phyloP scores from a whole-genome alignment of 768 basidiomycete species.

The Amanita pallidorosea region DNA sequence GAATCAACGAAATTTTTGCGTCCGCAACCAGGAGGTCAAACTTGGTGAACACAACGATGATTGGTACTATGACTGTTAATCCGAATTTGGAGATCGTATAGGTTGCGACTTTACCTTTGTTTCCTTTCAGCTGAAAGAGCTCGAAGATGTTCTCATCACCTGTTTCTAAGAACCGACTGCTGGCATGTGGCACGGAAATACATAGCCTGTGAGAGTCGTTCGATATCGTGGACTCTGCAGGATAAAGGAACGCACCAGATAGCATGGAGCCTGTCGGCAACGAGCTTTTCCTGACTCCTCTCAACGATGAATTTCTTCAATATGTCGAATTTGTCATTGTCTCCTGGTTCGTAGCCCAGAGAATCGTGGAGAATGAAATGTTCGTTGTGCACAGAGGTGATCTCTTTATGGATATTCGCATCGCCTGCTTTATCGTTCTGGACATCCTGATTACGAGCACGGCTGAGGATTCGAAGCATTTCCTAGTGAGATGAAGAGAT shows the following conservation, averaged over 20 bases:
- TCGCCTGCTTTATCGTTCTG: constrained; percentile 7
- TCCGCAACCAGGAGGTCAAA: not conserved
- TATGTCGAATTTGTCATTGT: constrained; percentile 10
- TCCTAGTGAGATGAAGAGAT: too few relatives aligned
- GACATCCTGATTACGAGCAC: too few relatives aligned
- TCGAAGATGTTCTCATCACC: constrained; percentile 16
- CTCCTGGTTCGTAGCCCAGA: constrained; percentile 9
- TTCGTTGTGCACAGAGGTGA: too few relatives aligned
- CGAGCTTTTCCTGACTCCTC: not conserved
- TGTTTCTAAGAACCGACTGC: constrained; percentile 10
- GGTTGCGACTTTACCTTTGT: not conserved
- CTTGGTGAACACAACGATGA: not conserved
- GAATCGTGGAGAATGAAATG: too few relatives aligned
- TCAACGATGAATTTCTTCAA: constrained; percentile 15
- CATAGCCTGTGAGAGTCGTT: constrained; percentile 13
- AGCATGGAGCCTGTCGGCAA: constrained; percentile 14
- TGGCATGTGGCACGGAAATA: constrained; percentile 11
- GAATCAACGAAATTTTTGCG: too few relatives aligned
- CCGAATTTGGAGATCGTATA: not conserved
- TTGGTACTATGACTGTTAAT: not conserved
- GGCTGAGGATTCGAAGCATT: too few relatives aligned
- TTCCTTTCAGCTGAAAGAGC: not conserved
- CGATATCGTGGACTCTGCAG: not conserved
- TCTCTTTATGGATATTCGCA: constrained; percentile 14
- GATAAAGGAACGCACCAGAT: constrained; percentile 13